These are phyloP conservation scores for Linnemannia elongata DNA, from an alignment of 192 early-diverging fungal genomes.

Conservation along the genomic window DNA sequence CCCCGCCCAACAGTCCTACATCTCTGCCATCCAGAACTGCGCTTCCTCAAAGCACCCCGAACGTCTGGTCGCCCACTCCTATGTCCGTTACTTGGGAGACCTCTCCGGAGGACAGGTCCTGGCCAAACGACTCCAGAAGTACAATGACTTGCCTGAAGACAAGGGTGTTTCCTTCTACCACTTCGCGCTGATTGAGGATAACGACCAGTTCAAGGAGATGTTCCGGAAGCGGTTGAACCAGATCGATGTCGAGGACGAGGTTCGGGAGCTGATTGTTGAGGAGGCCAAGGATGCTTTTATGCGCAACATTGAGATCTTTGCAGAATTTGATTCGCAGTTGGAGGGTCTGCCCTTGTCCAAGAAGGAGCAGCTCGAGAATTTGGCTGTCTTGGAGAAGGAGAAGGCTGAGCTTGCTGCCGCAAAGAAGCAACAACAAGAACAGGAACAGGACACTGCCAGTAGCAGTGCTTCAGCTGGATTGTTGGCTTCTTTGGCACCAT, in stretches of 20 bases:
- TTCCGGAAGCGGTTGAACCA: slow-evolving; percentile 64
- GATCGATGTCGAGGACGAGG: slow-evolving; percentile 45
- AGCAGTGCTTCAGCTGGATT: neutral
- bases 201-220: slow-evolving; percentile 63
- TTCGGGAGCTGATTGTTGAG: slow-evolving; percentile 23
- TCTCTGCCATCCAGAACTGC: slow-evolving; percentile 56
- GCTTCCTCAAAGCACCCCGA: slow-evolving; percentile 54
- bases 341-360: slow-evolving; percentile 18
- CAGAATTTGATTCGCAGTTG: slow-evolving; percentile 41
- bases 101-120: slow-evolving; percentile 69
- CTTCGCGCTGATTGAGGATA: slow-evolving; percentile 61
- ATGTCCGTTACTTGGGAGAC: slow-evolving; percentile 69
- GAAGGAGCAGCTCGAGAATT: slow-evolving; percentile 15
- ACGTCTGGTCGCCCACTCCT: slow-evolving; percentile 65
- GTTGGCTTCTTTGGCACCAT: neutral
- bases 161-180: slow-evolving; percentile 63
- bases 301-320: slow-evolving; percentile 41
- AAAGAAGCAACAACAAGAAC: neutral
- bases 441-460: neutral
- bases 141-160: slow-evolving; percentile 51
- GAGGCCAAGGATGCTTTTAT: slow-evolving; percentile 26
- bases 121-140: slow-evolving; percentile 60
- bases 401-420: slow-evolving; percentile 12
- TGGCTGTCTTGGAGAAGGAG: slow-evolving; percentile 5
- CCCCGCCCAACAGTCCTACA: slow-evolving; percentile 64